Percentiles rank a stretch among this genome's conserved stretches.
Evolutionary conservation across 73 alveolate genomes (phyloP).

Genomic region (Blepharisma stoltei): DNA sequence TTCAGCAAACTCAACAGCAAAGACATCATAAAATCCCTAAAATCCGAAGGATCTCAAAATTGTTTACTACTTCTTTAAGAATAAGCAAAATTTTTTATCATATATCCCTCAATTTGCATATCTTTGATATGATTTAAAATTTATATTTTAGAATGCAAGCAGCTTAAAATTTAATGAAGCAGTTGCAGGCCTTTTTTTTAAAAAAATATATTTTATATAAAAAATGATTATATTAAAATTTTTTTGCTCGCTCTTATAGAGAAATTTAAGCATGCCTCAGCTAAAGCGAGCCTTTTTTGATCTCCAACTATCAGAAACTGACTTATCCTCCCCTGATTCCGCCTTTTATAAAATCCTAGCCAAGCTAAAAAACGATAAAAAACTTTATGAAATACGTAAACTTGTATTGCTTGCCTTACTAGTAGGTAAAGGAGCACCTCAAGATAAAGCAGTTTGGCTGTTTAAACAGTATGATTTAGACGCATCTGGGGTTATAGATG

Average conservation of each 20-base stretch:
- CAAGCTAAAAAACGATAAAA: background rate
- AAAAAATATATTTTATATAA: too few relatives aligned
- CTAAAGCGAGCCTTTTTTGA: slow-evolving; percentile 16
- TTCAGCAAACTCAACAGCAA: background rate
- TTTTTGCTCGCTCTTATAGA: too few relatives aligned
- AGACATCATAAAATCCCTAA: slow-evolving; percentile 11
- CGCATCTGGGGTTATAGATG: slow-evolving; percentile 7
- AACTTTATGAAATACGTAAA: slow-evolving; percentile 22
- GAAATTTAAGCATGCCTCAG: slow-evolving; percentile 5
- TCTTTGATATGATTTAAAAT: too few relatives aligned
- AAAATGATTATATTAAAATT: too few relatives aligned
- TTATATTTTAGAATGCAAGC: too few relatives aligned
- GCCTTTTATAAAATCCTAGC: background rate
- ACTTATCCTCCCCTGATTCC: slow-evolving; percentile 10
- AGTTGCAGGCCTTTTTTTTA: too few relatives aligned
- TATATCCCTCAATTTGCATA: too few relatives aligned
- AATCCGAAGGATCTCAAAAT: background rate
- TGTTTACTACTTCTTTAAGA: too few relatives aligned
- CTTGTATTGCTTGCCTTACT: background rate
- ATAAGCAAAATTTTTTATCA: too few relatives aligned
- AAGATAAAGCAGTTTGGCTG: slow-evolving; percentile 9
- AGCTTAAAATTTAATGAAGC: too few relatives aligned
- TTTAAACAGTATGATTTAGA: slow-evolving; percentile 12
- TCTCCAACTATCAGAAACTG: background rate
- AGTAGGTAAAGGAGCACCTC: background rate